Evolutionary conservation across 2,329 filamentous ascomycete genomes (phyloP).

Genomic region (Paracoccidioides lutzii): DNA sequence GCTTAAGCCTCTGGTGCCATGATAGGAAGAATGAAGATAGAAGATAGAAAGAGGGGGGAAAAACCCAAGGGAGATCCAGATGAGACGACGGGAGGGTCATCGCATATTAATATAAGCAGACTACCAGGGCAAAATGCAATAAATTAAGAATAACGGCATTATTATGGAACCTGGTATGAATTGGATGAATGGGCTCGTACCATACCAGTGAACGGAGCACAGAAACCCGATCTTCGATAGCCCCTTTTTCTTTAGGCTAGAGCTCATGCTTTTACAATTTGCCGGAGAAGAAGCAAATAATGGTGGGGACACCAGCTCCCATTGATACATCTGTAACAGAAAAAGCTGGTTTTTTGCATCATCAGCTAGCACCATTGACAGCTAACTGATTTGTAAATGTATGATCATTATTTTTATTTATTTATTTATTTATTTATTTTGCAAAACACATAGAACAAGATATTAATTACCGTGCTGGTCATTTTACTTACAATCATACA

Average conservation of each 20-base stretch:
- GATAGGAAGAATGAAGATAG: conserved; percentile 11
- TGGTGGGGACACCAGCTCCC: background rate
- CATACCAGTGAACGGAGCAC: background rate
- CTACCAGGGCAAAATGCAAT: background rate
- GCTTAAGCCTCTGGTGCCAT: conserved; percentile 10
- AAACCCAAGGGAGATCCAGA: conserved; percentile 17
- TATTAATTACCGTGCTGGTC: background rate
- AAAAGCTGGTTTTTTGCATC: background rate
- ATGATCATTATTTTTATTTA: background rate
- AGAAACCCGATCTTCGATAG: background rate
- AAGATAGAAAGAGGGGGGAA: conserved; percentile 4
- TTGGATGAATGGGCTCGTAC: background rate
- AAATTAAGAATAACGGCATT: background rate
- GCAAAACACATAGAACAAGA: background rate
- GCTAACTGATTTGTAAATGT: background rate
- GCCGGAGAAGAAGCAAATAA: background rate
- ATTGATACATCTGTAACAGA: background rate
- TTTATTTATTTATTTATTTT: background rate
- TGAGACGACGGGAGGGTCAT: conserved; percentile 19
- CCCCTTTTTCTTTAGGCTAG: conserved; percentile 1
- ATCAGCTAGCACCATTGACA: background rate
- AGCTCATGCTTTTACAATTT: background rate
- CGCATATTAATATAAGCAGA: conserved; percentile 16
- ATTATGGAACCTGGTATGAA: background rate
- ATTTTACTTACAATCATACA: background rate